Evolutionary conservation across 768 basidiomycete genomes (phyloP), one percentile per base, ranked within the genome.

Genomic region (Fibroporia radiculosa): DNA sequence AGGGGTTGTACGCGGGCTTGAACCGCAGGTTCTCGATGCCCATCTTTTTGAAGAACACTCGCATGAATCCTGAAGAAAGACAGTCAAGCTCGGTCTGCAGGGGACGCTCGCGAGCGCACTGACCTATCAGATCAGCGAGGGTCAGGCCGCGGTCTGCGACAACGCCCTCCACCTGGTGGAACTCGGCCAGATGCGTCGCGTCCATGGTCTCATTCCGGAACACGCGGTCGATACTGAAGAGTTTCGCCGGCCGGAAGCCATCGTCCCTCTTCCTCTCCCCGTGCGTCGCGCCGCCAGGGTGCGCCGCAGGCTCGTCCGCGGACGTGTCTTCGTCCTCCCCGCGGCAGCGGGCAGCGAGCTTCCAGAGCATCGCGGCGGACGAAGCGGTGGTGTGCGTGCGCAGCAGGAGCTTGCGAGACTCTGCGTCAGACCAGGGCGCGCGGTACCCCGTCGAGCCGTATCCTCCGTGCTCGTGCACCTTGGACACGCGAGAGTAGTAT

Each of bases 131-230:
- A 62, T 98, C 93, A 14, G 92, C 95, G 22, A 99, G 70, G 1
- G 95, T 98, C 48, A 99, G 67, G 40, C 82, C 81, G 52, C 82
- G 80, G 65, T 99, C 96, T 8, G 96, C 96, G 22, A 99, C 92
- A 36, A 99, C 96, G 40, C 96, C 96, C 64, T 99, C 96, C n/a
- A 99, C 96, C 66, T 99, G 96, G 62, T 98, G 95, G 73, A 99
- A 99, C 66, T 99, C 96, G 3, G 96, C 96, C 51, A 99, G 59
- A 72, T 99, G 96, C 14, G 96, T 99, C 35, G 93, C 93, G 64
- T 99, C 96, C 76, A 90, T 89, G 0, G 96, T 90, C 66, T 99
- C 96, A 56, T 99, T 99, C 61, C 96, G 75, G 82, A 98, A 99
- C 18, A 99, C 96, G 35, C 96, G 75, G 63, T 99, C 96, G 52